Evolutionary conservation across 768 basidiomycete species (phyloP), one percentile per base, ranked within the genome.

Genomic region (Amanita jacksonii): DNA sequence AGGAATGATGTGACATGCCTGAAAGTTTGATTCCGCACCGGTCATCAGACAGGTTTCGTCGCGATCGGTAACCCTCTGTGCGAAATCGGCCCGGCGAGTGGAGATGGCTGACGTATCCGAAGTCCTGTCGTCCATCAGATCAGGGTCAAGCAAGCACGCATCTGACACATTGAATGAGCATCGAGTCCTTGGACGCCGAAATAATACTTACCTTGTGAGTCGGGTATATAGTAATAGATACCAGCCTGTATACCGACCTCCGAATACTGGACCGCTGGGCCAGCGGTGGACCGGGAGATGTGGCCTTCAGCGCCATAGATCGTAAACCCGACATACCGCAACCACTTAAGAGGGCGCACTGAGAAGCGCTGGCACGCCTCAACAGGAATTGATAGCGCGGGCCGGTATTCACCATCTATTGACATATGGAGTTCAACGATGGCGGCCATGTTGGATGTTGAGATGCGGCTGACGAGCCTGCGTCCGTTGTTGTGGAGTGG

Each of bases 321-420:
- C 9, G 39, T 23, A 28, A 48, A 52, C 10, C 46, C 49, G 15
- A 52, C 37, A 46, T 34, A 52, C 15, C 46, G 41, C 10, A 50
- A 38, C 51, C 51, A 52, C 35, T 27, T 48, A 27, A 52, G 51
- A 30, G 51, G 51, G 27, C 48, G 45, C 42, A 50, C 22, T 39
- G 51, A 50, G 49, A 52, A 52, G 37, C 20, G 45, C 38, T 49
- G 38, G 38, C 48, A 52, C 23, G 37, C 32, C 16, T 45, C 31
- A 39, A 52, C 51, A 48, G 51, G 51, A 47, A 52, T 52, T 18
- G 49, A 49, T 45, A 49, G 38, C 12, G 41, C 45, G 31, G 10
- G 41, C 27, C 36, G 44, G 30, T 47, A 46, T 43, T 13, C 20
- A 49, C 34, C 41, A 47, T 46, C 40, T 20, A 51, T 32, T 46